These are phyloP conservation scores for Fagopyrum tataricum DNA, from an alignment of 148 eudicot genomes.

Conservation along the genomic window DNA sequence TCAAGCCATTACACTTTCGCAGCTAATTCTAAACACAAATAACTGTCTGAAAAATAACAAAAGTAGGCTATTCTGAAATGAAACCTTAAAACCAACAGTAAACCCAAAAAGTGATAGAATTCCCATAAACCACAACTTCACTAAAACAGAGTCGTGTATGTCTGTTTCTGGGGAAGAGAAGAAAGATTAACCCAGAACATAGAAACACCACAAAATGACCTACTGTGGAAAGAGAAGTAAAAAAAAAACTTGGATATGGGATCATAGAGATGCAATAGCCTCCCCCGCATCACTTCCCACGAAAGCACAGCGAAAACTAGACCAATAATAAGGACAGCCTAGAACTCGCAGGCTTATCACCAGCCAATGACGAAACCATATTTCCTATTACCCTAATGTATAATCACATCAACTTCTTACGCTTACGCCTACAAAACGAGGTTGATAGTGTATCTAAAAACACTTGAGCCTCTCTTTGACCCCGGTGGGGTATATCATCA, in stretches of 20 bases:
- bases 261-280: not conserved
- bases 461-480: conserved; percentile 12
- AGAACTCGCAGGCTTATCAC: not conserved
- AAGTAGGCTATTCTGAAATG: not conserved
- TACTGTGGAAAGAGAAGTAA: not conserved
- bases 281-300: conserved; percentile 3
- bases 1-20: not conserved
- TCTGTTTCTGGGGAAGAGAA: not conserved
- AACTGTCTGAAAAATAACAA: not conserved
- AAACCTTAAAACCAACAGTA: not conserved
- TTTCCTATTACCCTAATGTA: conserved; percentile 1
- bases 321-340: conserved; percentile 10
- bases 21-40: not conserved
- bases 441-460: conserved; percentile 8
- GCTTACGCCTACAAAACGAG: conserved; percentile 12
- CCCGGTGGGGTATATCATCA: conserved; percentile 11
- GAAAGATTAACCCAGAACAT: not conserved
- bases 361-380: too few species aligned
- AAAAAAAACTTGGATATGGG: not conserved
- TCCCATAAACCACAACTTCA: conserved; percentile 5
- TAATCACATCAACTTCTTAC: conserved; percentile 1
- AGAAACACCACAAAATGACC: not conserved
- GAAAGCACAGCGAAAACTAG: not conserved
- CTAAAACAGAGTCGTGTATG: conserved; percentile 8
- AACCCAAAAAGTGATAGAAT: not conserved